Conservation (phyloP, 805 yeast genomes). For the Metschnikowia koreensis region DNA sequence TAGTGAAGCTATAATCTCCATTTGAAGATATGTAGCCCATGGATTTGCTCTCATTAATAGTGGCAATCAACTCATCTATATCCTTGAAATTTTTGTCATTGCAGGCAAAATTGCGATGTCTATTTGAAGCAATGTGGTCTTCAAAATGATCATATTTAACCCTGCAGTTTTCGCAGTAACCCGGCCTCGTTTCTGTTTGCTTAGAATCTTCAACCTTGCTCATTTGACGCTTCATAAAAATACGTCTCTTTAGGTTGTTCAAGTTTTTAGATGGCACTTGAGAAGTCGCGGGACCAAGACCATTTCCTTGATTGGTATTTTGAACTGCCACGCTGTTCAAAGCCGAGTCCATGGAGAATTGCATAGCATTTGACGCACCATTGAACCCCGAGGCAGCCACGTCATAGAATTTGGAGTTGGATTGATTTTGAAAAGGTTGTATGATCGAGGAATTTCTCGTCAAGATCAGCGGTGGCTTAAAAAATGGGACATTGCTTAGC, state of each 20-base stretch:
- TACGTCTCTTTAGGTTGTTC: constrained; percentile 47
- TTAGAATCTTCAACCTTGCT: constrained; percentile 22
- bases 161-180: constrained; percentile 93
- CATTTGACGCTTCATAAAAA: constrained; percentile 40
- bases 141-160: constrained; percentile 77
- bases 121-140: constrained; percentile 65
- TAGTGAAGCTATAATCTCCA: constrained; percentile 33
- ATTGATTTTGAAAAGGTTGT: constrained; percentile 25
- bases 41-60: constrained; percentile 43
- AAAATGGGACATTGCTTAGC: constrained; percentile 11
- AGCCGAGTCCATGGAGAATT: constrained; percentile 40
- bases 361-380: constrained; percentile 44
- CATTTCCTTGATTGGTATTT: constrained; percentile 39
- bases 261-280: constrained; percentile 54
- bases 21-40: constrained; percentile 42
- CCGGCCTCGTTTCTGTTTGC: constrained; percentile 47
- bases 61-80: constrained; percentile 68
- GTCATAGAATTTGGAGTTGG: constrained; percentile 40
- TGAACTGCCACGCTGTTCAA: constrained; percentile 31
- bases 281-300: constrained; percentile 59
- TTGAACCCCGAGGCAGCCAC: constrained; percentile 46
- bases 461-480: constrained; percentile 33
- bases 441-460: constrained; percentile 40
- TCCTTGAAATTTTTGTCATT: constrained; percentile 69
- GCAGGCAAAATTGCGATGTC: constrained; percentile 77